Conservation (phyloP, 2,329 filamentous ascomycete species). For the Aspergillus vadensis region DNA sequence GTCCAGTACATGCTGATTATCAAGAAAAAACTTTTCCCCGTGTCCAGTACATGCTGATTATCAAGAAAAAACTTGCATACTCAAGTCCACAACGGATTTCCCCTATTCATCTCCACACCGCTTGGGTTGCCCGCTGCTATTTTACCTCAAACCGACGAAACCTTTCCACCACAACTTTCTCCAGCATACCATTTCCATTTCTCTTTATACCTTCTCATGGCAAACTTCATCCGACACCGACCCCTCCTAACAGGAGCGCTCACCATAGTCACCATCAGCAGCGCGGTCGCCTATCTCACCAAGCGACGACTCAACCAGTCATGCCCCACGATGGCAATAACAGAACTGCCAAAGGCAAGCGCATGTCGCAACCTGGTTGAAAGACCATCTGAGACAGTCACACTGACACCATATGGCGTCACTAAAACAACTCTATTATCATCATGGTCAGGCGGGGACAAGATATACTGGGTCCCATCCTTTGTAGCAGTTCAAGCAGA, state of each 20-base stretch:
- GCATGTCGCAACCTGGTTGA: neutral
- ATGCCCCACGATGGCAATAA: neutral
- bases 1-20: no score
- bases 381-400: neutral
- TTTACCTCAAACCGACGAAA: no score
- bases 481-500: constrained; percentile 8
- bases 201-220: neutral
- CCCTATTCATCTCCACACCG: no score
- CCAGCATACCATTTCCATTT: neutral
- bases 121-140: no score
- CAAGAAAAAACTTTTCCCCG: no score
- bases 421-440: neutral
- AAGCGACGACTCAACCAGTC: neutral
- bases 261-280: neutral
- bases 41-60: no score
- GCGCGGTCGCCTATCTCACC: neutral
- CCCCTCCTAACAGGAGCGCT: neutral
- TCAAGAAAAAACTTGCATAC: no score
- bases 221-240: neutral
- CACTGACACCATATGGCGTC: neutral
- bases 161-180: no score
- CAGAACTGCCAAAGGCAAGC: neutral
- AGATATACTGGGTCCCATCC: constrained; percentile 10
- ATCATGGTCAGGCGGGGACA: neutral
- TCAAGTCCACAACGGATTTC: no score